Evolutionary conservation across 2,329 filamentous ascomycete genomes (phyloP), one percentile per base, ranked within the genome.

Genomic region (Neofusicoccum parvum): DNA sequence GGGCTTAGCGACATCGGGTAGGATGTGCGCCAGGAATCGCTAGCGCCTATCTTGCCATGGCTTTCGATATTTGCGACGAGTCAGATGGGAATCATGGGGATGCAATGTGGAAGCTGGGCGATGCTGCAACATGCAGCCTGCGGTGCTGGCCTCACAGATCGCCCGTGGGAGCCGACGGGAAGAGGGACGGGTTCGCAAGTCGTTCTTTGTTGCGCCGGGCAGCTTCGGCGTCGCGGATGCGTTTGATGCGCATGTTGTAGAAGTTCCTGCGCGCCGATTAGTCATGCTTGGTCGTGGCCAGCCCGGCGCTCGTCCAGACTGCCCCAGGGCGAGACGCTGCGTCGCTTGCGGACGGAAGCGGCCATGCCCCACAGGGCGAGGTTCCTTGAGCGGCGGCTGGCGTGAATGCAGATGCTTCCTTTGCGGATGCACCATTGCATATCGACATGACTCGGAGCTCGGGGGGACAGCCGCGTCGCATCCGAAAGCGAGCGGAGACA

Each of bases 171-270:
- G 95, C 92, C 48, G 91, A 90, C 1, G 95, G 95, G 73, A 98
- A 98, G 66, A 90, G 87, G 32, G 85, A 86, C 1, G 92, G 91
- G 73, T 93, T 90, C 68, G 87, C 89, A 67, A 96, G 78, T 50
- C 92, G 87, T 76, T 97, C 92, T 49, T 89, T 87, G 73, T 94
- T 95, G 62, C 91, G 85, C 78, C 89, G 96, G 11, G 92, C 90
- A 63, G 89, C 83, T 73, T 95, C 92, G n/a, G 86, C 86, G 75
- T 91, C 90, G 49, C 89, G 86, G 73, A 93, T 89, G 74, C 90
- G 90, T 75, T 92, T 88, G 59, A 97, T 76, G 15, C 95, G 88
- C 80, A 93, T 92, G 71, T 94, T 90, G 75, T 92, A 96, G 78
- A 99, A 97, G 32, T 88, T 86, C 71, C 92, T 95, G 72, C 34